Base-by-base conservation (phyloP, 2,329 filamentous ascomycete genomes). In the Epichloe baconii region DNA sequence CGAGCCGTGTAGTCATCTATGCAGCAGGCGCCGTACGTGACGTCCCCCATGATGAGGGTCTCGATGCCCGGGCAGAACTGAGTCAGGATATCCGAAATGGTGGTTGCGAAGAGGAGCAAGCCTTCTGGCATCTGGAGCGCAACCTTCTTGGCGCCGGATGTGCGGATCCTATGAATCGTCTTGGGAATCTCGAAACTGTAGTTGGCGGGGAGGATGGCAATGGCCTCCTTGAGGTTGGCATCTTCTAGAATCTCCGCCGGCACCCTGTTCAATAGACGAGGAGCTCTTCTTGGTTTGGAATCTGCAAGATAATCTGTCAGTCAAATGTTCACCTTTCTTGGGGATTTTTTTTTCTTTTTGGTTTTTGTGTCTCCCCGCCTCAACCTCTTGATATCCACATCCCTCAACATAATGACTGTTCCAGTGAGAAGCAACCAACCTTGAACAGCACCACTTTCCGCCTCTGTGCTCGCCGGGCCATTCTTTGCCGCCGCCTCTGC, bases 101-200 rank as follows among this genome's bases (percentile, higher is more conserved):
- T 98, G 26, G 93, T 97, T 21, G 93, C 93, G 65, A 98, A 98
- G 52, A 98, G 75, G 31, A 98, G 79, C 2, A 98, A 77, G 1
- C 93, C 93, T 68, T 98, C 94, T 5, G 93, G 93, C 75, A 98
- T 93, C 68, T 98, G 93, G n/a, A 98, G 75, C 0, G 91, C 94
- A 2, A 98, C 83, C 57, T 83, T 85, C 64, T 83, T 91, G 2
- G 90, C 83, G 8, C 79, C 82, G 8, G 85, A 81, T 1, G 83
- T 85, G 44, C 88, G 85, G 66, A 98, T 90, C 46, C 91, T 83
- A 68, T 97, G 89, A 61, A 98, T 94, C 8, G 93, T 98, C 72
- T 98, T 98, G 65, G 88, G 93, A 51, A 98, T 89, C 71, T 98
- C 93, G 66, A 98, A 98, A 60, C 87, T 91, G 76, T 98, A 98